Evolutionary conservation across 768 basidiomycete species (phyloP), one percentile per base, ranked within the genome.

Genomic region (Rhodosporidiobolus sp.): DNA sequence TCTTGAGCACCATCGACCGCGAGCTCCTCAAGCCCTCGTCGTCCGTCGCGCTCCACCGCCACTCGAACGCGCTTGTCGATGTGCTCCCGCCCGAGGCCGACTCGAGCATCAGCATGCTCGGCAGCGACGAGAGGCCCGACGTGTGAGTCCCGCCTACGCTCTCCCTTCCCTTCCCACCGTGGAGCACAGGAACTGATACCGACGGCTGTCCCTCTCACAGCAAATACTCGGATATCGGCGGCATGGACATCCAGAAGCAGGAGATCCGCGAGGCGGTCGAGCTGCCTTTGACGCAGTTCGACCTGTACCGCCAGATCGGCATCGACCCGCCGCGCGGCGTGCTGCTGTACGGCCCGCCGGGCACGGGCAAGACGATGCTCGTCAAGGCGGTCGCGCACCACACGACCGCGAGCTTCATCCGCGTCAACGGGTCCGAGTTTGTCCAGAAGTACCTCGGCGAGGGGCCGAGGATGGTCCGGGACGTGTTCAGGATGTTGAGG

Each of bases 391-490:
- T 99, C 35, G 96, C 96, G 32, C 89, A 94, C 80, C 92, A 97
- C 80, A 98, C 96, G 49, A 94, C 93, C 3, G 96, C 96, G 14
- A 85, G 92, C 20, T 99, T 99, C 84, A 98, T 99, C 77, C 91
- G 96, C 50, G 96, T 99, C 26, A 94, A 96, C 43, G 96, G 96
- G 30, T 92, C 90, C 77, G 96, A 99, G 82, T 99, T 99, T 80
- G 96, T 99, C 16, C 96, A 99, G 83, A 99, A 99, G 81, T 99
- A 99, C 79, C 87, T 99, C 9, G 96, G 96, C 78, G 96, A 99
- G 84, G 96, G 96, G 46, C 96, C 96, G 53, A 91, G 96, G 75
- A 99, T 99, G 96, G 96, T 99, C 75, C 89, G 96, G 79, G 96
- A 99, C 80, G 96, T 99, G 65, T 99, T 99, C 86, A 88, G 96